Percentiles rank a stretch among this genome's conserved stretches.
Conservation (phyloP, 257 asterid genomes). For the Plantago ovata region DNA sequence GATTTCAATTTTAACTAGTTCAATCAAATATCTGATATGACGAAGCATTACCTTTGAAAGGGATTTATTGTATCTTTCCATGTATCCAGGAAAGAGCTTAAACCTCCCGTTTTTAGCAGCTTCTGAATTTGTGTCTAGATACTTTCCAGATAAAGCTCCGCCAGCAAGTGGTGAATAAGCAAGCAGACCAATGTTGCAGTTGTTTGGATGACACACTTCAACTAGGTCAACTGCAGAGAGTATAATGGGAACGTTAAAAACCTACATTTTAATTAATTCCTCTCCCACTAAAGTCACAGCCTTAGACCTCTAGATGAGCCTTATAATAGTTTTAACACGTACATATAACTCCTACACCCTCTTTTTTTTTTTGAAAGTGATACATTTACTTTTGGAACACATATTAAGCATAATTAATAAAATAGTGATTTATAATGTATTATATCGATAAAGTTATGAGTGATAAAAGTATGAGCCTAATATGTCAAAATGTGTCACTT, state of each 20-base stretch:
- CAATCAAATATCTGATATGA: neutral
- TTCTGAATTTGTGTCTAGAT: conserved; percentile 62
- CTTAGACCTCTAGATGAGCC: too few species aligned
- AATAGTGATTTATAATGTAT: too few species aligned
- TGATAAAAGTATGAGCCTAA: neutral
- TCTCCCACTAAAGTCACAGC: too few species aligned
- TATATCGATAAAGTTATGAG: neutral
- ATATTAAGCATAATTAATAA: too few species aligned
- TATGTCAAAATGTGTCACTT: neutral
- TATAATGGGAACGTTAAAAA: conserved; percentile 18
- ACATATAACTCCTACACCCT: too few species aligned
- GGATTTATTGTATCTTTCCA: conserved; percentile 86
- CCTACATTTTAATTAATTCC: neutral
- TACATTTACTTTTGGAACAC: too few species aligned
- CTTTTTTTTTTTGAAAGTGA: too few species aligned
- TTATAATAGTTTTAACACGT: too few species aligned
- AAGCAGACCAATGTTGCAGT: conserved; percentile 80
- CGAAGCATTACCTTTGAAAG: conserved; percentile 51
- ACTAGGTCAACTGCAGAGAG: conserved; percentile 72
- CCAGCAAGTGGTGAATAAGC: conserved; percentile 92
- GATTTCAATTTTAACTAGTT: neutral
- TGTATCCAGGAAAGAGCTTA: conserved; percentile 80
- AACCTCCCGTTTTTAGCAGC: conserved; percentile 78
- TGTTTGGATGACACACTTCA: conserved; percentile 91
- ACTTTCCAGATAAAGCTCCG: conserved; percentile 78